Evolutionary conservation across 2,329 filamentous ascomycete genomes (phyloP).

Genomic region (Colletotrichum sp.): DNA sequence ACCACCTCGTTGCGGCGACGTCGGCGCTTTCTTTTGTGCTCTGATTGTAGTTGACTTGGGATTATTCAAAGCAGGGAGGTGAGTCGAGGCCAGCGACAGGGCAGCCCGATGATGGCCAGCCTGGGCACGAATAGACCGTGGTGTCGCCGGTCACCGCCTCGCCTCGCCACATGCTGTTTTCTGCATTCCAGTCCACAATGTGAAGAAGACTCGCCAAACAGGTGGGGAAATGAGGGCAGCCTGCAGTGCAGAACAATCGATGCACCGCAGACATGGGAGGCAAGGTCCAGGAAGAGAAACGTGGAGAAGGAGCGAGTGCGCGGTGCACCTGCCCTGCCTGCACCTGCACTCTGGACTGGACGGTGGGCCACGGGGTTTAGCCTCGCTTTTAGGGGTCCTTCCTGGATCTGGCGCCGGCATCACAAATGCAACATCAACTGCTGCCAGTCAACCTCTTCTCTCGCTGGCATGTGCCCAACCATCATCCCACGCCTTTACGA

Average conservation of each 20-base stretch:
- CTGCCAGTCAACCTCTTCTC: neutral
- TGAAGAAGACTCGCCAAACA: neutral
- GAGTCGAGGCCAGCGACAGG: neutral
- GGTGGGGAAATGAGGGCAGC: neutral
- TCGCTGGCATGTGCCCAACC: neutral
- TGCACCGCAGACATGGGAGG: neutral
- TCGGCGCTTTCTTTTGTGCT: neutral
- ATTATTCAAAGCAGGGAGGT: neutral
- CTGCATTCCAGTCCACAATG: neutral
- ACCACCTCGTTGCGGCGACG: neutral
- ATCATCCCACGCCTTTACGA: neutral
- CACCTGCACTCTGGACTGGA: neutral
- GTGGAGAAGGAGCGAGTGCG: neutral
- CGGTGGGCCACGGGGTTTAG: neutral
- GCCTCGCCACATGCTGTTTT: neutral
- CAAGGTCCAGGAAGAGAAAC: neutral
- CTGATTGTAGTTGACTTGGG: neutral
- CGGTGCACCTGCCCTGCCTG: neutral
- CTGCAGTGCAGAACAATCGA: neutral
- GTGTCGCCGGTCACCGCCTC: neutral
- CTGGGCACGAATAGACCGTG: neutral
- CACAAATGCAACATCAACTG: neutral
- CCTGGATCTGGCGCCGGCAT: neutral
- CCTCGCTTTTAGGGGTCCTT: conserved; percentile 14
- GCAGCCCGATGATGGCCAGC: neutral